Conservation (phyloP, 805 yeast genomes). For the Cyberlindnera americana region DNA sequence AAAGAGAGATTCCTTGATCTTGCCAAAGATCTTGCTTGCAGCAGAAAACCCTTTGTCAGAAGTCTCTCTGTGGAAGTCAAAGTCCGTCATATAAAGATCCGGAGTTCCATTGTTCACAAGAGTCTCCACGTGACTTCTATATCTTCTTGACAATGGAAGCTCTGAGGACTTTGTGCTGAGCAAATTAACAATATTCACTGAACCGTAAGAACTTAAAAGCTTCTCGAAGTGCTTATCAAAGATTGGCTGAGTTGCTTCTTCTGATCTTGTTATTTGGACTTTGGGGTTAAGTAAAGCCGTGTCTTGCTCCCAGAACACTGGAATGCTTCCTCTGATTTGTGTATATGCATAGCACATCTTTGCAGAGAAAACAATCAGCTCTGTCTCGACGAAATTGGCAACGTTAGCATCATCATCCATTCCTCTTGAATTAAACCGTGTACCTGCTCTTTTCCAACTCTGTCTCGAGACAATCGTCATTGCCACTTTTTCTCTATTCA, state of each 20-base stretch:
- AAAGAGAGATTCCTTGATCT: conserved; percentile 60
- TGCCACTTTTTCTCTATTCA: conserved; percentile 38
- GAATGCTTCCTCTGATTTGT: conserved; percentile 94
- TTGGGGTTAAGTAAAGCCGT: conserved; percentile 66
- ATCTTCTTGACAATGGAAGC: conserved; percentile 64
- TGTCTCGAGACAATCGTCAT: conserved; percentile 87
- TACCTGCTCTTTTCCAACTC: conserved; percentile 97
- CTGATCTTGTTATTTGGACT: conserved; percentile 80
- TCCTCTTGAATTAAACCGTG: conserved; percentile 92
- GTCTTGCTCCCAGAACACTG: conserved; percentile 98
- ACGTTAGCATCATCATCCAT: conserved; percentile 93
- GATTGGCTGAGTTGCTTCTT: conserved; percentile 84
- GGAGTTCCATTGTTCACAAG: conserved; percentile 31
- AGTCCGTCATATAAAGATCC: conserved; percentile 63
- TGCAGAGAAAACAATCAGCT: conserved; percentile 61
- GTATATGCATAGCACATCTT: conserved; percentile 66
- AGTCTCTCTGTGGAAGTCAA: conserved; percentile 93
- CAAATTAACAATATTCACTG: conserved; percentile 84
- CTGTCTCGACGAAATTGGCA: conserved; percentile 95
- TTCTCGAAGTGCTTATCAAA: conserved; percentile 77
- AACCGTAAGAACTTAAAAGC: conserved; percentile 73
- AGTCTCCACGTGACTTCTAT: conserved; percentile 52
- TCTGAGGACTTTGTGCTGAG: conserved; percentile 80
- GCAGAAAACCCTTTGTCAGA: conserved; percentile 87
- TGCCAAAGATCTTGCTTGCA: conserved; percentile 58